These are phyloP conservation scores for Achaetomium macrosporum DNA, from an alignment of 2,329 filamentous ascomycete species.

Conservation along the genomic window DNA sequence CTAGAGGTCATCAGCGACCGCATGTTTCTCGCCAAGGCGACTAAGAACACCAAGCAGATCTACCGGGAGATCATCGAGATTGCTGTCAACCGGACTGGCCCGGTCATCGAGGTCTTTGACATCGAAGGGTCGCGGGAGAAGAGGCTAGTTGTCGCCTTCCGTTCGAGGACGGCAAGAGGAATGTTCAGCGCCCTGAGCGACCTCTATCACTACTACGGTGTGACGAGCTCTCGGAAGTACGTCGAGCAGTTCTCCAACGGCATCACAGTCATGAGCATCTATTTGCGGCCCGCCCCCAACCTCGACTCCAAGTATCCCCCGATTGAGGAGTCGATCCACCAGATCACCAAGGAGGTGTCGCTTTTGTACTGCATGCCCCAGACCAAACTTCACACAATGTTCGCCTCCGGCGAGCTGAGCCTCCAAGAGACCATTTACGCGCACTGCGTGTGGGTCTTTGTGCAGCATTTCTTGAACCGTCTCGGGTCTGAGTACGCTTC, in stretches of 20 bases:
- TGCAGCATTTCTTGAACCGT: constrained; percentile 96
- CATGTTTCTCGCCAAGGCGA: constrained; percentile 93
- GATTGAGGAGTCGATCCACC: constrained; percentile 91
- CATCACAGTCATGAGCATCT: constrained; percentile 94
- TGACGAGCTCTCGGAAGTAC: constrained; percentile 95
- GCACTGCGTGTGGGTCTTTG: constrained; percentile 95
- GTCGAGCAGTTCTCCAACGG: constrained; percentile 99
- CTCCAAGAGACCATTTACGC: constrained; percentile 96
- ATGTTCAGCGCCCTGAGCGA: constrained; percentile 94
- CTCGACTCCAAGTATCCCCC: constrained; percentile 59
- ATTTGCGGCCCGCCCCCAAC: constrained; percentile 68
- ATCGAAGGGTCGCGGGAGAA: constrained; percentile 89
- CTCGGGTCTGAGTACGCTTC: constrained; percentile 89
- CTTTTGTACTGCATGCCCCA: constrained; percentile 96
- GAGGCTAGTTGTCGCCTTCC: constrained; percentile 89
- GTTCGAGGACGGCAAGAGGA: constrained; percentile 83
- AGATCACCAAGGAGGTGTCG: constrained; percentile 98
- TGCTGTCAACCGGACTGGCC: constrained; percentile 77
- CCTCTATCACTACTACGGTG: constrained; percentile 96
- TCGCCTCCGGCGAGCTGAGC: constrained; percentile 78
- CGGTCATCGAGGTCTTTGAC: constrained; percentile 97
- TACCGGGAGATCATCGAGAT: constrained; percentile 91
- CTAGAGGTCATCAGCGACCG: constrained; percentile 89
- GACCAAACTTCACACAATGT: constrained; percentile 90
- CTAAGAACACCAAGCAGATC: constrained; percentile 88